Percentiles rank a stretch among this genome's conserved stretches.
phyloP scores from a whole-genome alignment of 2,329 filamentous ascomycete genomes.

The Fusarium cyanostomum region DNA sequence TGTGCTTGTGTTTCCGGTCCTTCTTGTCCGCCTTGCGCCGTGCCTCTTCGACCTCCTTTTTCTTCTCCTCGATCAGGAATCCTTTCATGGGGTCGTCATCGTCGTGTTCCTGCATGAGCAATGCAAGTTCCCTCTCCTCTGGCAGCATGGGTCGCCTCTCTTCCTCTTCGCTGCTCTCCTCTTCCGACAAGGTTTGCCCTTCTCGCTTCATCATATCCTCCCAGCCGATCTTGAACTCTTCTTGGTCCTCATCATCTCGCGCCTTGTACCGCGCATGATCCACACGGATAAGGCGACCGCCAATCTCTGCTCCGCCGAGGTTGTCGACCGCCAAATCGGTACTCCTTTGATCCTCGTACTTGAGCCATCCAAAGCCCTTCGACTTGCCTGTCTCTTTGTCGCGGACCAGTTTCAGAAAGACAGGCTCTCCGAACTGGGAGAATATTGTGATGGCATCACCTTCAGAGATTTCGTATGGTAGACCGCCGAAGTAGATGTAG shows the following conservation, averaged over 20 bases:
- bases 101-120: constrained; percentile 81
- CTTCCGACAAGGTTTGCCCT: constrained; percentile 55
- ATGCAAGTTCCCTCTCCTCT: constrained; percentile 82
- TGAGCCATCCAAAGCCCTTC: constrained; percentile 93
- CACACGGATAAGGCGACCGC: constrained; percentile 83
- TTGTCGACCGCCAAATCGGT: constrained; percentile 97
- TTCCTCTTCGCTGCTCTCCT: constrained; percentile 58
- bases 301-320: constrained; percentile 83
- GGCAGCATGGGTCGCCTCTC: constrained; percentile 71
- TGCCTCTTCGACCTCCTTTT: constrained; percentile 82
- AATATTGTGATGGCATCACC: constrained; percentile 97
- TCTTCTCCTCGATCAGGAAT: constrained; percentile 89
- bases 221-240: constrained; percentile 68
- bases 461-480: constrained; percentile 92
- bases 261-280: constrained; percentile 94
- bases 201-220: constrained; percentile 66
- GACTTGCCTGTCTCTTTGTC: constrained; percentile 98
- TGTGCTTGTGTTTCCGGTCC: constrained; percentile 58
- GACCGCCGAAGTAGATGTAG: constrained; percentile 93
- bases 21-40: constrained; percentile 61
- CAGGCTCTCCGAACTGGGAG: constrained; percentile 95
- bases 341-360: constrained; percentile 97
- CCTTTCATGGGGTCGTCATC: constrained; percentile 98
- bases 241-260: constrained; percentile 78
- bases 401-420: constrained; percentile 89